Evolutionary conservation across 1,139 yeast genomes (phyloP), one percentile per base, ranked within the genome.

Genomic region (Trichomonascaceae sp.): DNA sequence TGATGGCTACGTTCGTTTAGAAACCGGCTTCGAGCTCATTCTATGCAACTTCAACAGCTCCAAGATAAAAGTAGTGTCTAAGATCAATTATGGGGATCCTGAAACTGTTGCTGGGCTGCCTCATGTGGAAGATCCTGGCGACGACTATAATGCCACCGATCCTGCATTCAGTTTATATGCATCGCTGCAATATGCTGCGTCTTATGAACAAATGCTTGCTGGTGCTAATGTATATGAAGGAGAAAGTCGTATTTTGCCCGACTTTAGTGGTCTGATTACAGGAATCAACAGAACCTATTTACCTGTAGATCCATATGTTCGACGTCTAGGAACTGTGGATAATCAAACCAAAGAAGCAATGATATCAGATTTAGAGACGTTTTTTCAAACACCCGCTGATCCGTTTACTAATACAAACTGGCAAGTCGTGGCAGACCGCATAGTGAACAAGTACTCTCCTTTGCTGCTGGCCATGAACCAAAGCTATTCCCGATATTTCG

Each of bases 21-120:
- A 81, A 61, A 68, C 78, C 46, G 84, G 84, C 0, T 82, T 73
- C 62, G 85, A 82, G 63, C 72, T 81, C 19, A 71, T 81, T 10
- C 54, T 81, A 18, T 82, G 85, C 66, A 79, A 81, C 60, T 80
- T 82, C 63, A 55, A 67, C 49, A 61, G 62, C 32, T 74, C 71
- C 7, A 72, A 74, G 53, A 47, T 80, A 7, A 72, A 73, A 53
- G 58, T 81, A 47, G 71, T 79, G 8, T 72, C 78, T 1, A 77
- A 76, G 59, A 67, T 74, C 8, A 69, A 78, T 0, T 59, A 78
- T 48, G 64, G 45, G 1, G 53, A 44, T 36, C 46, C 27, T n/a
- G 36, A 67, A 2, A 63, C 67, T 54, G 67, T 66, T 2, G 67
- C 73, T n/a, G 74, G 74, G 3, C 53, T 73, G 5, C 55, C 77